phyloP scores from a whole-genome alignment of 352 stramenopile genomes.

The Pelagophyceae sp. region DNA sequence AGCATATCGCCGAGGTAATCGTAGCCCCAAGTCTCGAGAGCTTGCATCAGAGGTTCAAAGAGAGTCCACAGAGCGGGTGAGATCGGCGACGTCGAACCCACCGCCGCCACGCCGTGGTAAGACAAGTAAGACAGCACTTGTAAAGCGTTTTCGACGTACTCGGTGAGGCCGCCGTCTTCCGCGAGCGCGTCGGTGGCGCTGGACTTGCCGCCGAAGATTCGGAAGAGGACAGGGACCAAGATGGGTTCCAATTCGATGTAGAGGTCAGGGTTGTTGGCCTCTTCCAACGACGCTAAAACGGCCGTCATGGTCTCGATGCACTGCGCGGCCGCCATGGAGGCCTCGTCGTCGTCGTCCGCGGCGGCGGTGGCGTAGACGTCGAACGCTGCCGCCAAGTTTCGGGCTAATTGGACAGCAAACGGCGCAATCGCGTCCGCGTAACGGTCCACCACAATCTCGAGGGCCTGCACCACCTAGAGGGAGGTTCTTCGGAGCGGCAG shows the following conservation, averaged over 20 bases:
- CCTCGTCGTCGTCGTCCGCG: slow-evolving; percentile 84
- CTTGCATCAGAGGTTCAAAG: slow-evolving; percentile 89
- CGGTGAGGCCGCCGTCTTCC: slow-evolving; percentile 81
- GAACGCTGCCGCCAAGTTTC: slow-evolving; percentile 87
- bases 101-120: slow-evolving; percentile 74
- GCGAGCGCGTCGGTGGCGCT: slow-evolving; percentile 18
- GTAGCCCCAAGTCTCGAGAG: slow-evolving; percentile 86
- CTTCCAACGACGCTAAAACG: slow-evolving; percentile 75
- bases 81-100: slow-evolving; percentile 40
- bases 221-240: slow-evolving; percentile 55
- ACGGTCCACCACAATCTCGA: slow-evolving; percentile 86
- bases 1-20: slow-evolving; percentile 93
- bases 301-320: slow-evolving; percentile 86
- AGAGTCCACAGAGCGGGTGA: slow-evolving; percentile 80
- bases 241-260: slow-evolving; percentile 60
- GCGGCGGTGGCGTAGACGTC: slow-evolving; percentile 77
- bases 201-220: slow-evolving; percentile 61
- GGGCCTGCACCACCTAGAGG: slow-evolving; percentile 83
- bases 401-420: slow-evolving; percentile 79
- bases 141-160: slow-evolving; percentile 91
- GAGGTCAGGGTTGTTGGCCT: slow-evolving; percentile 40
- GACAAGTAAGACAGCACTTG: slow-evolving; percentile 90
- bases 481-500: too few species aligned
- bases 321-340: slow-evolving; percentile 83
- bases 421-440: slow-evolving; percentile 90